Percentiles rank a stretch among this genome's conserved stretches.
Conservation (phyloP, 768 basidiomycete species). For the Leccinum imitatum region DNA sequence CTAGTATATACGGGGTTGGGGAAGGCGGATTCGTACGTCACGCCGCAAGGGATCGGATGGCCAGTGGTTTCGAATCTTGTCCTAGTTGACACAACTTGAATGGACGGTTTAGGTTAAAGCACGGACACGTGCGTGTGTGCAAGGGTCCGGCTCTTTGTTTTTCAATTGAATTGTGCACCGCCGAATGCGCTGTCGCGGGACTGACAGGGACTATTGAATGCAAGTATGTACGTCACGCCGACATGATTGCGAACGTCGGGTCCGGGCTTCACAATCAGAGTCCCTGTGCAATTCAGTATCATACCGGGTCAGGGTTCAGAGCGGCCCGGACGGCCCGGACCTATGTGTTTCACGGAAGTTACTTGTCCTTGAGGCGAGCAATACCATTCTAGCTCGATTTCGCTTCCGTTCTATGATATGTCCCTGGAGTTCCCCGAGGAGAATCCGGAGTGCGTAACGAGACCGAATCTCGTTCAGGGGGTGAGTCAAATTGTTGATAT, state of each 20-base stretch:
- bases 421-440: conserved; percentile 8
- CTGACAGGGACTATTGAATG: neutral
- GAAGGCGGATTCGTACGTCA: neutral
- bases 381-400: neutral
- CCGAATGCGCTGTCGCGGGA: neutral
- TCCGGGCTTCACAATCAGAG: neutral
- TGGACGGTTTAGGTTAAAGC: neutral
- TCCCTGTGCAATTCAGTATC: neutral
- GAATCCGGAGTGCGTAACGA: neutral
- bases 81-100: neutral
- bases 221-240: neutral
- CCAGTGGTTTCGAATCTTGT: neutral
- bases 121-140: neutral
- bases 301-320: neutral
- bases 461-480: neutral
- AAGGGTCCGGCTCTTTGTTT: neutral
- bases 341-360: neutral
- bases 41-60: neutral
- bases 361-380: neutral
- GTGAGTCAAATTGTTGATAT: neutral
- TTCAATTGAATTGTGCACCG: neutral
- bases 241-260: neutral
- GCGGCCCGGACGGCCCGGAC: neutral
- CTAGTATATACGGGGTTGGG: neutral
- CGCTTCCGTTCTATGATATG: neutral